These are phyloP conservation scores for Blastocystis sp. DNA, from an alignment of 352 stramenopile genomes.

Conservation along the genomic window DNA sequence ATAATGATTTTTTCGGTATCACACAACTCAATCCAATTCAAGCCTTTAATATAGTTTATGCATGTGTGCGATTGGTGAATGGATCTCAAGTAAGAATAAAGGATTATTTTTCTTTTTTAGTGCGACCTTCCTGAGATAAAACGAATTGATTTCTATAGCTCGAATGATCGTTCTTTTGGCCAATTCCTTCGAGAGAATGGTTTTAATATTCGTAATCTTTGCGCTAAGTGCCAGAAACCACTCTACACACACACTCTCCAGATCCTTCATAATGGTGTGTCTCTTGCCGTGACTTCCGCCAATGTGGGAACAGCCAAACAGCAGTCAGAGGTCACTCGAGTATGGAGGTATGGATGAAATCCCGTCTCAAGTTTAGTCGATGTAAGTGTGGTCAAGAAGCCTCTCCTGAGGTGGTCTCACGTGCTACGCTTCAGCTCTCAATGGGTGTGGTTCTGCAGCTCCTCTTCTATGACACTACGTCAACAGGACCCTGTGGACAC, in stretches of 20 bases:
- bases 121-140: conserved; percentile 50
- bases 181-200: conserved; percentile 15
- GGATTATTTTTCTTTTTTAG: background rate
- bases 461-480: conserved; percentile 11
- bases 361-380: background rate
- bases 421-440: background rate
- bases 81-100: background rate
- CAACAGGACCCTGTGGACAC: conserved; percentile 7
- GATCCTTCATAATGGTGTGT: conserved; percentile 29
- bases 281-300: background rate
- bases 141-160: conserved; percentile 61
- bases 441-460: conserved; percentile 53
- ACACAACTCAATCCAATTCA: conserved; percentile 19
- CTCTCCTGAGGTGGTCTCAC: background rate
- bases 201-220: conserved; percentile 6
- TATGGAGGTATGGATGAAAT: background rate
- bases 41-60: background rate
- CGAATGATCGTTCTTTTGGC: conserved; percentile 50
- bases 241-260: background rate
- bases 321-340: background rate
- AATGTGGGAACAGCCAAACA: background rate
- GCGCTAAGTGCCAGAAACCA: conserved; percentile 42
- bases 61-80: conserved; percentile 7
- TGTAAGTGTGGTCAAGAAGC: conserved; percentile 55
- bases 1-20: conserved; percentile 47